Evolutionary conservation across 1,284 basidiomycete genomes (phyloP).

Genomic region (Dichomitus squalens): DNA sequence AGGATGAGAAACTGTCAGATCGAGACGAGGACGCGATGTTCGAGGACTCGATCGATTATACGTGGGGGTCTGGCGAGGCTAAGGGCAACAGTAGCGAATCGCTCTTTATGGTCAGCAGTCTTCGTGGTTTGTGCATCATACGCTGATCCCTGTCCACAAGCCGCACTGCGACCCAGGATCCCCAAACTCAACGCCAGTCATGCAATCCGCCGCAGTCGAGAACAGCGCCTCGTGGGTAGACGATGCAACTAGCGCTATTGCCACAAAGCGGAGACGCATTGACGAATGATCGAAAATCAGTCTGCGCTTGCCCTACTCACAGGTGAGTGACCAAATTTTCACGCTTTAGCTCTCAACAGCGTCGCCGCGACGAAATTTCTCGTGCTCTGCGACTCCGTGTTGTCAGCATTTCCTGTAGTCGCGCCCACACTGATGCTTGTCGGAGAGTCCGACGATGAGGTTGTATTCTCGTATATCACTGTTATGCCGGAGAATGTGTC

Average conservation of each 20-base stretch:
- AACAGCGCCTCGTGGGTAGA: not conserved
- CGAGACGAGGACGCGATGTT: constrained; percentile 20
- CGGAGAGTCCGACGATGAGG: no score
- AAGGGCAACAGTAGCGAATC: not conserved
- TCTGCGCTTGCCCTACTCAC: not conserved
- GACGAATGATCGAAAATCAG: not conserved
- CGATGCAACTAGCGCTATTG: not conserved
- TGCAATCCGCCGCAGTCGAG: not conserved
- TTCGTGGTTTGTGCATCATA: not conserved
- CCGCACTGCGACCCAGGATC: not conserved
- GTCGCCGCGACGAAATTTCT: no score
- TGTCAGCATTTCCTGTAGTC: no score
- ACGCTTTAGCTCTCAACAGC: no score
- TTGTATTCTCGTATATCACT: no score
- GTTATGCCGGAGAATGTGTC: no score
- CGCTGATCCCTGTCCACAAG: not conserved
- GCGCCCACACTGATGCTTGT: no score
- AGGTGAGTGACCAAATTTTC: no score
- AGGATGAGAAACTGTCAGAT: not conserved
- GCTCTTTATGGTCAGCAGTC: not conserved
- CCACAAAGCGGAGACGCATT: not conserved
- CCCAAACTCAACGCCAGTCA: not conserved
- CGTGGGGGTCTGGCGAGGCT: constrained; percentile 5
- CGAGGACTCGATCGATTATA: constrained; percentile 20
- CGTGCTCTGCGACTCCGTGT: no score